Evolutionary conservation across 257 asterid genomes (phyloP).

Genomic region (Oldenlandia corymbosa): DNA sequence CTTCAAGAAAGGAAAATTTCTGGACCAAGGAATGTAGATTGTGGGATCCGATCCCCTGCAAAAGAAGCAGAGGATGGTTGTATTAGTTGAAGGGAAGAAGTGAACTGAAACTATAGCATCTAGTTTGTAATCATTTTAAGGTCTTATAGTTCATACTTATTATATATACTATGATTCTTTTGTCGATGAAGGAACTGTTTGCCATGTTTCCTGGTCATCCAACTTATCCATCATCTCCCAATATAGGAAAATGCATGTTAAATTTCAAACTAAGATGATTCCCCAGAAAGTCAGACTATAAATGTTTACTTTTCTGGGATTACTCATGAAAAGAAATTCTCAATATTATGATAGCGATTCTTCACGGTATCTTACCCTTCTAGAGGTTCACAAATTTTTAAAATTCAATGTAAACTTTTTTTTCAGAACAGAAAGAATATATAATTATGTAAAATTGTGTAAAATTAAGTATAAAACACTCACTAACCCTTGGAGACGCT

Average conservation of each 20-base stretch:
- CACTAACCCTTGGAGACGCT: no score
- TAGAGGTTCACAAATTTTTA: no score
- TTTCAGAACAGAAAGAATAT: no score
- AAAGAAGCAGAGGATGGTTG: not conserved
- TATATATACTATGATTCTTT: conserved; percentile 6
- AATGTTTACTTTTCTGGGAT: no score
- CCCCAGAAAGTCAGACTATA: no score
- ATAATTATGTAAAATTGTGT: no score
- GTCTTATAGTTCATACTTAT: no score
- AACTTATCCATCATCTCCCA: not conserved
- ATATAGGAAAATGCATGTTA: not conserved
- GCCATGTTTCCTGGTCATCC: not conserved
- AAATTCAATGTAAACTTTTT: no score
- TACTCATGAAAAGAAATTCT: no score
- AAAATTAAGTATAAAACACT: no score
- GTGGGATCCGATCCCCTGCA: conserved; percentile 11
- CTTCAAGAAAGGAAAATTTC: not conserved
- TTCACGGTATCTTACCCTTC: no score
- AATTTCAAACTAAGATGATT: not conserved
- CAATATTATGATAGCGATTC: no score
- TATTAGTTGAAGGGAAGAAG: not conserved
- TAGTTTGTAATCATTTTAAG: not conserved
- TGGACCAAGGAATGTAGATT: not conserved
- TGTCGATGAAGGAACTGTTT: not conserved
- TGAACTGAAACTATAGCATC: conserved; percentile 4